Conservation (phyloP, 2,329 filamentous ascomycete species). For the Huntiella savannae region DNA sequence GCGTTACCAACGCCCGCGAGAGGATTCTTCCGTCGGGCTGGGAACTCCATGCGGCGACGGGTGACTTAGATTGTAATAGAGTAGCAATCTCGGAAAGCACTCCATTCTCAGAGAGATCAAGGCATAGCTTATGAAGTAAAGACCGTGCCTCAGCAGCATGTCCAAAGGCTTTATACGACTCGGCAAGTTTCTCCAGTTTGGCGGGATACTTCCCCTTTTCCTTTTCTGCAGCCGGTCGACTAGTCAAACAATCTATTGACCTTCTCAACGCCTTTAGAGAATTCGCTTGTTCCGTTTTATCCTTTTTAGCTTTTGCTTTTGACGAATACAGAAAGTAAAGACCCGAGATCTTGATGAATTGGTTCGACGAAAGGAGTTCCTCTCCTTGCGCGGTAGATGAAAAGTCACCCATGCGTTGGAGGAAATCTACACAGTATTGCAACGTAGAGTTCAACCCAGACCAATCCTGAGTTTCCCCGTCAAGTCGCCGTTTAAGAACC, state of each 20-base stretch:
- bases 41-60: conserved; percentile 33
- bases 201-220: conserved; percentile 38
- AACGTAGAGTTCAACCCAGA: conserved; percentile 36
- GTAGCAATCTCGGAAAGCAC: conserved; percentile 33
- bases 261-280: conserved; percentile 39
- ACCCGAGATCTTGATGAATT: conserved; percentile 49
- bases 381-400: conserved; percentile 14
- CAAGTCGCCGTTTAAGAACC: conserved; percentile 33
- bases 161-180: conserved; percentile 34
- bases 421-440: conserved; percentile 33
- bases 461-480: conserved; percentile 30
- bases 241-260: conserved; percentile 43
- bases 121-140: conserved; percentile 40
- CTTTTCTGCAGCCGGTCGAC: conserved; percentile 33
- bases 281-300: conserved; percentile 22
- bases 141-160: conserved; percentile 37
- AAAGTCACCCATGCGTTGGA: conserved; percentile 32
- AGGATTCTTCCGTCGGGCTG: conserved; percentile 31
- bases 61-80: conserved; percentile 28
- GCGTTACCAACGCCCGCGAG: conserved; percentile 37
- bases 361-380: conserved; percentile 21
- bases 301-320: conserved; percentile 22
- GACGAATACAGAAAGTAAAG: conserved; percentile 42
- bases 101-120: conserved; percentile 39
- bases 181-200: conserved; percentile 49